Conservation (phyloP, 305 asterid genomes). For the Caryopteris hybrid region DNA sequence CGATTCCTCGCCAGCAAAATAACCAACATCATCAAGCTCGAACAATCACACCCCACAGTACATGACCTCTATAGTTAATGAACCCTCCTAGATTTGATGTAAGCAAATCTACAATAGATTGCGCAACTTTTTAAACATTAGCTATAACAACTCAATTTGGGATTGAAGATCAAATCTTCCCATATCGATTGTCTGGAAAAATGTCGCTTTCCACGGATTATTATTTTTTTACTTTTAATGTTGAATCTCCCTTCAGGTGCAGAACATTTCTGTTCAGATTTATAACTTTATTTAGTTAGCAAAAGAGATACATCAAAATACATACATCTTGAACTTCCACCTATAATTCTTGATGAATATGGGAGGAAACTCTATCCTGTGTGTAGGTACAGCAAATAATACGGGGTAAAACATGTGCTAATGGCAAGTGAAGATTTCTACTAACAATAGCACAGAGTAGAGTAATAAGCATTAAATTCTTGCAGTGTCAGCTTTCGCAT, state of each 20-base stretch:
- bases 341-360: neutral
- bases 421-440: neutral
- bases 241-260: neutral
- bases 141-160: neutral
- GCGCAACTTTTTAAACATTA: no score
- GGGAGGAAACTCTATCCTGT: neutral
- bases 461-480: neutral
- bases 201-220: neutral
- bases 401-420: neutral
- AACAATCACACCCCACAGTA: neutral
- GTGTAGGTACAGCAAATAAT: neutral
- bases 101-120: no score
- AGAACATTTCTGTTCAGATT: neutral
- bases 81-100: neutral
- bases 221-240: neutral
- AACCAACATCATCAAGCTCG: neutral
- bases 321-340: neutral
- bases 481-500: neutral
- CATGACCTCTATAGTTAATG: neutral
- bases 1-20: neutral
- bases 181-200: neutral
- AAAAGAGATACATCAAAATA: neutral
- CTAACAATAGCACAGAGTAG: neutral
- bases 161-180: neutral
- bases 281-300: neutral